These are phyloP conservation scores for Metschnikowia henanensis DNA, from an alignment of 805 yeast species.

Conservation along the genomic window DNA sequence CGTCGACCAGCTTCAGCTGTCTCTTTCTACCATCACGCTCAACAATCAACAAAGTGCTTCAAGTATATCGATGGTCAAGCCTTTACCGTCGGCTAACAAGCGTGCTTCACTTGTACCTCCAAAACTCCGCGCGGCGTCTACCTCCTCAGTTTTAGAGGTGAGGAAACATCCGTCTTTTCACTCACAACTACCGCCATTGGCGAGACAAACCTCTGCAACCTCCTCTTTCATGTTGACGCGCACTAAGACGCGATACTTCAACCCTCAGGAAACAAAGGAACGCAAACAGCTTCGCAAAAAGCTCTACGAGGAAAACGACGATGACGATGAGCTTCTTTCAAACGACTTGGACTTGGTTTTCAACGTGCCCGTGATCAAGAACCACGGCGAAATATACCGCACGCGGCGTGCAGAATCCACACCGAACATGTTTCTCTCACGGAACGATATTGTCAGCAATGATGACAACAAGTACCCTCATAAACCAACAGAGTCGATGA, in stretches of 20 bases:
- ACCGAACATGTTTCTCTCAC: conserved; percentile 23
- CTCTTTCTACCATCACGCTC: conserved; percentile 23
- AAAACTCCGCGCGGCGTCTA: conserved; percentile 18
- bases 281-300: conserved; percentile 38
- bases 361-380: conserved; percentile 43
- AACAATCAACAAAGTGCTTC: conserved; percentile 6
- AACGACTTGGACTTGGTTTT: conserved; percentile 42
- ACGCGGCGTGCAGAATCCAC: conserved; percentile 17
- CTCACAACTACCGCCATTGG: conserved; percentile 8
- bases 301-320: conserved; percentile 41
- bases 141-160: conserved; percentile 11
- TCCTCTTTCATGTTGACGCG: conserved; percentile 27
- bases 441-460: conserved; percentile 26
- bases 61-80: neutral
- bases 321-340: conserved; percentile 39
- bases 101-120: conserved; percentile 9
- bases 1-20: conserved; percentile 14
- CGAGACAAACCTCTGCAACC: conserved; percentile 13
- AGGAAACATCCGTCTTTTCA: conserved; percentile 3
- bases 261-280: conserved; percentile 38
- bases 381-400: conserved; percentile 33
- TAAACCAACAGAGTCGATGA: conserved; percentile 16
- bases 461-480: conserved; percentile 26
- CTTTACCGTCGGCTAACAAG: neutral
- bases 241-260: conserved; percentile 35